Evolutionary conservation across 1,284 basidiomycete species (phyloP).

Genomic region (Phylloporus gajari): DNA sequence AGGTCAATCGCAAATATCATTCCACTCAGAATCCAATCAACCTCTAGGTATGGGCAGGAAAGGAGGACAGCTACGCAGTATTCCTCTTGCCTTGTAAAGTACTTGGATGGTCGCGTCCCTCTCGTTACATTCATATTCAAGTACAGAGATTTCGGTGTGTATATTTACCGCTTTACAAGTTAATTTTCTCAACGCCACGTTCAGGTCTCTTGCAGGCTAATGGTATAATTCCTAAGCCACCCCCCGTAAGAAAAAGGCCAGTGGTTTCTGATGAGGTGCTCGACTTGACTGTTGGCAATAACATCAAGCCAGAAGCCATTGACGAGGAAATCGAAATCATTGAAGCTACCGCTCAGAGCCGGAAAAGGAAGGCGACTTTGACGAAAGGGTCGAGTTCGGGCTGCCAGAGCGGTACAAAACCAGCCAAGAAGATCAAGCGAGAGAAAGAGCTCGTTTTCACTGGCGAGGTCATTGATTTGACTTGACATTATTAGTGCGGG

Average conservation of each 20-base stretch:
- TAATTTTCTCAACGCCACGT: background rate
- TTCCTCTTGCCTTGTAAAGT: background rate
- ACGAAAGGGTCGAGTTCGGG: constrained; percentile 17
- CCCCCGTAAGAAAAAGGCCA: constrained; percentile 7
- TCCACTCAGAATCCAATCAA: constrained; percentile 4
- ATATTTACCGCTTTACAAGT: background rate
- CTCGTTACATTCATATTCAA: constrained; percentile 42
- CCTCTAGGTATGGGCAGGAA: constrained; percentile 37
- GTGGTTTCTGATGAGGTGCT: constrained; percentile 28
- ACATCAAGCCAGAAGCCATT: constrained; percentile 20
- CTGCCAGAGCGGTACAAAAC: constrained; percentile 12
- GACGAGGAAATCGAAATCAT: constrained; percentile 17
- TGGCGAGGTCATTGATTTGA: constrained; percentile 44
- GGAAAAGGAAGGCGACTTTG: constrained; percentile 1
- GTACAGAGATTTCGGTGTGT: constrained; percentile 42
- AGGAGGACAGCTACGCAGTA: background rate
- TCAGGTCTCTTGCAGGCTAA: constrained; percentile 43
- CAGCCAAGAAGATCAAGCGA: constrained; percentile 39
- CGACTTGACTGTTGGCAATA: constrained; percentile 30
- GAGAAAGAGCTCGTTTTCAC: constrained; percentile 25
- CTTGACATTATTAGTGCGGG: constrained; percentile 24
- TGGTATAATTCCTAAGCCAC: constrained; percentile 37
- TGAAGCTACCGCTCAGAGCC: constrained; percentile 3
- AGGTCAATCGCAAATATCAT: constrained; percentile 18
- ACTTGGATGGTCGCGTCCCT: constrained; percentile 31